Evolutionary conservation across 257 asterid species (phyloP).

Genomic region (Solanum boliviense): DNA sequence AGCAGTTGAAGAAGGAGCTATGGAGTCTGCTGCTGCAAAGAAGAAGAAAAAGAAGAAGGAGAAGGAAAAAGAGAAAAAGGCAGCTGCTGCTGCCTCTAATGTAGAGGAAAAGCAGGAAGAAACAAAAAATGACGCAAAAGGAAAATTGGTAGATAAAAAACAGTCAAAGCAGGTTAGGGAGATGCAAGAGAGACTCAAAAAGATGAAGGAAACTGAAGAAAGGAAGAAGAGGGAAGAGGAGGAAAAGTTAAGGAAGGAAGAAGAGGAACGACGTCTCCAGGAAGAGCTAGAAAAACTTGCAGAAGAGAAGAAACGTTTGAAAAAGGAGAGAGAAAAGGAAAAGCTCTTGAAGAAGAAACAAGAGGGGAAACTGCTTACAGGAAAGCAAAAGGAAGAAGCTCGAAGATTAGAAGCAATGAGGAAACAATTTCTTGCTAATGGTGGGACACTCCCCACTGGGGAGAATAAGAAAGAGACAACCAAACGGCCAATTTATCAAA

Average conservation of each 20-base stretch:
- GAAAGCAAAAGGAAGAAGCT: conserved; percentile 91
- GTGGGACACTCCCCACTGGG: conserved; percentile 28
- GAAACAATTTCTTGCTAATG: conserved; percentile 72
- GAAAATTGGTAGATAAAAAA: conserved; percentile 49
- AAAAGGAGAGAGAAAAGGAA: conserved; percentile 87
- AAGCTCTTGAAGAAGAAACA: conserved; percentile 69
- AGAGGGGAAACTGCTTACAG: conserved; percentile 80
- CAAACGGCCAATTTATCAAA: conserved; percentile 68
- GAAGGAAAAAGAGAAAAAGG: conserved; percentile 11
- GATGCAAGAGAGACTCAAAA: conserved; percentile 90
- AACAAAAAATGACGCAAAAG: conserved; percentile 30
- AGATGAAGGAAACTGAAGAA: conserved; percentile 67
- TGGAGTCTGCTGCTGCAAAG: conserved; percentile 10
- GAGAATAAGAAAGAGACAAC: conserved; percentile 41
- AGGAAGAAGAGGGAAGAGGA: conserved; percentile 73
- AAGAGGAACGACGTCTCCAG: conserved; percentile 62
- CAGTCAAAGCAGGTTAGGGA: conserved; percentile 75
- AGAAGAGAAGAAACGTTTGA: conserved; percentile 83
- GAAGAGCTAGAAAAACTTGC: conserved; percentile 70
- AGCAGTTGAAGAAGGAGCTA: neutral
- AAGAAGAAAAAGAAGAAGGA: conserved; percentile 11
- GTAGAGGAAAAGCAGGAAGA: conserved; percentile 65
- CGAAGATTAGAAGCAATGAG: conserved; percentile 84
- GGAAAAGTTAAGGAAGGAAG: conserved; percentile 80
- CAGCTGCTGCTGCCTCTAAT: conserved; percentile 13